These are phyloP conservation scores for Zasmidium angulare DNA, from an alignment of 2,329 filamentous ascomycete species.

Conservation along the genomic window DNA sequence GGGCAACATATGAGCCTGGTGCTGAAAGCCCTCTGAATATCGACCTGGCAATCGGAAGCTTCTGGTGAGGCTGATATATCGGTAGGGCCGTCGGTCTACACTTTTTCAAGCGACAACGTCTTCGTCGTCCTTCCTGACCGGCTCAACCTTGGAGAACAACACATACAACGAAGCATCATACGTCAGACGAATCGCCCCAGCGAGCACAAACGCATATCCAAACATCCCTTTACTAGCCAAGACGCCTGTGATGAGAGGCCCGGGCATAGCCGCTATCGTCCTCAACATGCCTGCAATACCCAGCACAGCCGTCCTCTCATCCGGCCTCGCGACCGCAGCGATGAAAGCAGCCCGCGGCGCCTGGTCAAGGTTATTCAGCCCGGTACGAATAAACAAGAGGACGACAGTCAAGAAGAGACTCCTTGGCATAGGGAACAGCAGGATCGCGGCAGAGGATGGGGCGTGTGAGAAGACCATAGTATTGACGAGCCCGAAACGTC, in stretches of 20 bases:
- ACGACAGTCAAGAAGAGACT: constrained; percentile 51
- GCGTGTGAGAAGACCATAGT: constrained; percentile 60
- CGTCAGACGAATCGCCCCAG: constrained; percentile 50
- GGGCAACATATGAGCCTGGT: too few species aligned
- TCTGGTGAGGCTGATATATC: too few species aligned
- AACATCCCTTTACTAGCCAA: constrained; percentile 53
- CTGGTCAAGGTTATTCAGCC: constrained; percentile 66
- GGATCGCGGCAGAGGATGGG: constrained; percentile 59
- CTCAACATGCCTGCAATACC: constrained; percentile 61
- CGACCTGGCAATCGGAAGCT: too few species aligned
- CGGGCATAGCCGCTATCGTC: constrained; percentile 55
- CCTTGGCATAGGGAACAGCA: constrained; percentile 57
- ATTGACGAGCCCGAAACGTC: constrained; percentile 57
- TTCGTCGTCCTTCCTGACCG: background rate
- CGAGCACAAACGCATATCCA: constrained; percentile 59
- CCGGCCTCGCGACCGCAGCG: constrained; percentile 61
- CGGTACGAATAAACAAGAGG: constrained; percentile 58
- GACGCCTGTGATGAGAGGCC: constrained; percentile 54
- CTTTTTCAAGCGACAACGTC: too few species aligned
- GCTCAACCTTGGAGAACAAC: constrained; percentile 44
- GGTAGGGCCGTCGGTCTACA: too few species aligned
- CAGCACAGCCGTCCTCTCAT: constrained; percentile 65
- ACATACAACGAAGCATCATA: constrained; percentile 59
- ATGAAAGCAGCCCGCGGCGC: constrained; percentile 64
- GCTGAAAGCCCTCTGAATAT: too few species aligned